phyloP scores from a whole-genome alignment of 768 basidiomycete genomes.

The Leccinellum rugosiceps region DNA sequence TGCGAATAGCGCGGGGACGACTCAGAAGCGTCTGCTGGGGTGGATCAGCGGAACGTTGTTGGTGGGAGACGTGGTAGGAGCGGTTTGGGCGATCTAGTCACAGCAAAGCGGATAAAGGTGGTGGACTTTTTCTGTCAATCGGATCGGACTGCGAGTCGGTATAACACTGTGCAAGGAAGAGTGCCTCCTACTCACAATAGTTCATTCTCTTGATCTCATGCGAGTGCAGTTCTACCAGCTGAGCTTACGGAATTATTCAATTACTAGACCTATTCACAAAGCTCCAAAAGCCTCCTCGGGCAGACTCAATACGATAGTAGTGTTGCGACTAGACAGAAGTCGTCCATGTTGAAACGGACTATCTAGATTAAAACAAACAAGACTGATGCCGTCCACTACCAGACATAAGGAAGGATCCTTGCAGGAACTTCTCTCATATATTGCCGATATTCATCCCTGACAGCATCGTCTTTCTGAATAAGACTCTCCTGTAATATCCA shows the following conservation, averaged over 20 bases:
- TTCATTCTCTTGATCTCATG: too few relatives aligned
- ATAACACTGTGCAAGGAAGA: not conserved
- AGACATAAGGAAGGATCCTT: slow-evolving; percentile 27
- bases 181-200: too few relatives aligned
- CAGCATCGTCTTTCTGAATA: slow-evolving; percentile 19
- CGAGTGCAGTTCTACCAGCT: too few relatives aligned
- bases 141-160: not conserved
- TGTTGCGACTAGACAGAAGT: not conserved
- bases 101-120: not conserved
- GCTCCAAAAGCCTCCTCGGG: not conserved
- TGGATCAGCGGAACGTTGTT: not conserved
- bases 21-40: not conserved
- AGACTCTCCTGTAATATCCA: slow-evolving; percentile 21
- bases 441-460: slow-evolving; percentile 23
- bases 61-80: not conserved
- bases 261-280: too few relatives aligned
- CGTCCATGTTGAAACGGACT: not conserved
- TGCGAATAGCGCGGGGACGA: too few relatives aligned
- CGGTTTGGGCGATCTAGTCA: not conserved
- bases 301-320: not conserved
- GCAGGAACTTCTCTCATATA: slow-evolving; percentile 29
- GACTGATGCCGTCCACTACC: slow-evolving; percentile 9
- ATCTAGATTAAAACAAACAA: not conserved
- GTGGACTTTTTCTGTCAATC: not conserved
- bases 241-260: too few relatives aligned